Base-by-base conservation (phyloP, 495 filamentous ascomycete species). In the Aspergillus bertholletiae region DNA sequence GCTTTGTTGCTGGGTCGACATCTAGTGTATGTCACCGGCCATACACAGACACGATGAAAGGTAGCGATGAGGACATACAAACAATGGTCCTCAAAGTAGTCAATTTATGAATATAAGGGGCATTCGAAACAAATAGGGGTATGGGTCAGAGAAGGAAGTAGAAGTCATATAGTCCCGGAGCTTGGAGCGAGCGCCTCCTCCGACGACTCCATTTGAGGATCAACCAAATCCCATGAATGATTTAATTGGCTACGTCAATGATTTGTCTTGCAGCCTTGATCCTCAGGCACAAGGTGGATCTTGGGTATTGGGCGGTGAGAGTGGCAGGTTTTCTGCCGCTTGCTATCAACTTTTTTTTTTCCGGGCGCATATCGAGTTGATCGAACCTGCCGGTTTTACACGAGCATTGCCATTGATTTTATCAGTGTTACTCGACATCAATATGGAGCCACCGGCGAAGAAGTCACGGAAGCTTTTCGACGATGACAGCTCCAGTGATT, bases 401-500 rank as follows among this genome's bases (percentile, higher is more conserved):
- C 2, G 11, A 22, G 22, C 43, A 51, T 39, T 40, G 18, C 41
- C 23, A 51, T 54, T 54, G 26, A 35, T 30, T 50, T 24, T 13
- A 24, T 22, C 34, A 23, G 28, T 46, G 30, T 23, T 46, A 6
- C 34, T 49, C 24, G 41, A 21, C 30, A 18, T 41, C 30, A 63
- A 48, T 47, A 77, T 77, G 74, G 75, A 75, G 59, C 74, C 73
- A 40, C 76, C 76, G 37, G 59, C 73, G 20, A 81, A 81, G 53
- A 77, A 68, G 44, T 64, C 68, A 50, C 75, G 76, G 50, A 72
- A 62, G 35, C 59, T 81, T 24, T 64, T 78, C 45, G 76, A 80
- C 15, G 71, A 78, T n/a, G 74, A 77, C 30, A 75, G 65, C 54
- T 78, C 83, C 56, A 82, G 83, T 52, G 83, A 84, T 46, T 79